Percentiles rank a stretch among this genome's conserved stretches.
Conservation (phyloP, 2,329 filamentous ascomycete genomes). For the Pseudogymnoascus sp. region DNA sequence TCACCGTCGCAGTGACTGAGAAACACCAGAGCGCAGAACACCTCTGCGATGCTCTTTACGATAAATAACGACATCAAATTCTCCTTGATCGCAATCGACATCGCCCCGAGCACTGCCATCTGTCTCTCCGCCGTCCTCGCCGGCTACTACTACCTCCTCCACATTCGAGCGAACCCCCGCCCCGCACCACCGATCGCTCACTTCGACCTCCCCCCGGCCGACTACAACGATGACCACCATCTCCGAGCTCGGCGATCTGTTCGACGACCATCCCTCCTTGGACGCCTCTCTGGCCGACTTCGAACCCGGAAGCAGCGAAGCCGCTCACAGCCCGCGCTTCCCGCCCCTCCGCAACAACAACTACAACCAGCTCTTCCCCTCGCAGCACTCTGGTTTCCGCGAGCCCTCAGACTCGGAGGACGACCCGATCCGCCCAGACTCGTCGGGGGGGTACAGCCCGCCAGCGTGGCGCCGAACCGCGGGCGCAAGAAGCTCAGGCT, state of each 20-base stretch:
- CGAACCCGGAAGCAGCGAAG: conserved; percentile 40
- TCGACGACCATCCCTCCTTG: conserved; percentile 51
- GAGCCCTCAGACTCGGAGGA: conserved; percentile 37
- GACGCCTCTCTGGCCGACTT: conserved; percentile 55
- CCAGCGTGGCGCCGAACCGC: conserved; percentile 49
- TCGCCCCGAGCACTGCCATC: conserved; percentile 25
- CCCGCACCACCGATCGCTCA: conserved; percentile 10
- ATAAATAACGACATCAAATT: conserved; percentile 26
- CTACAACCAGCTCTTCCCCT: conserved; percentile 32
- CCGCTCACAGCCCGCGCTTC: conserved; percentile 15
- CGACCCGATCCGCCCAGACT: conserved; percentile 27
- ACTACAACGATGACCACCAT: conserved; percentile 28
- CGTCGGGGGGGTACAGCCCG: conserved; percentile 52
- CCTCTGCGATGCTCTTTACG: conserved; percentile 16
- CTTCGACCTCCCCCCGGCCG: background rate
- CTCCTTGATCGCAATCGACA: conserved; percentile 25
- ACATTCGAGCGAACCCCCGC: conserved; percentile 21
- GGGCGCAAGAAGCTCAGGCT: conserved; percentile 38
- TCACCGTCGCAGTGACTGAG: background rate
- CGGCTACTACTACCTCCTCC: conserved; percentile 25
- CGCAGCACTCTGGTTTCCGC: conserved; percentile 56
- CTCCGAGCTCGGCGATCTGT: conserved; percentile 39
- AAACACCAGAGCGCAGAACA: conserved; percentile 5
- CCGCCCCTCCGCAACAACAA: conserved; percentile 4
- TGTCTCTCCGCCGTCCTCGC: conserved; percentile 21